These are phyloP conservation scores for Cydonia oblonga DNA, from an alignment of 331 rosid species.

Conservation along the genomic window DNA sequence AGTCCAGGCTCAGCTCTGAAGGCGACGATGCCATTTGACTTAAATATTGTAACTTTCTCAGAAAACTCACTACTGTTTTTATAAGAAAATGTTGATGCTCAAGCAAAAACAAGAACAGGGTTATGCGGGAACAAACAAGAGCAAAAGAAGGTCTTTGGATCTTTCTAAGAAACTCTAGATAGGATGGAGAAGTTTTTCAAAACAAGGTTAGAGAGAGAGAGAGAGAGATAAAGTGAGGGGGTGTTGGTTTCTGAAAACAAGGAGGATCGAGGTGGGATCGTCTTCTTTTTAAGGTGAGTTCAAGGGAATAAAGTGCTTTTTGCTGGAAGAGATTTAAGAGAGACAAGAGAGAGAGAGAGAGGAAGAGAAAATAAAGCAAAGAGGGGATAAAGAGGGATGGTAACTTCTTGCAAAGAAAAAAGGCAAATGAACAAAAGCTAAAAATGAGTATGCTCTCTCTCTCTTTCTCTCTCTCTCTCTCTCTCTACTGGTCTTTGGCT, in stretches of 20 bases:
- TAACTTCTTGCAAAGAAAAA: slow-evolving; percentile 78
- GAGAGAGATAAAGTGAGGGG: slow-evolving; percentile 21
- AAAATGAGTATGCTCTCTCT: not conserved
- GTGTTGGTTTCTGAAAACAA: slow-evolving; percentile 59
- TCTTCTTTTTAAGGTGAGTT: slow-evolving; percentile 70
- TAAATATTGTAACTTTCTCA: not conserved
- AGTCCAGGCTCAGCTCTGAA: slow-evolving; percentile 63
- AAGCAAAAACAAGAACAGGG: slow-evolving; percentile 22
- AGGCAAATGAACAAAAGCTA: slow-evolving; percentile 33
- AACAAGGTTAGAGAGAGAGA: slow-evolving; percentile 7
- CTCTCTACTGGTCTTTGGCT: not conserved
- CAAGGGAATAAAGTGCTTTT: slow-evolving; percentile 61
- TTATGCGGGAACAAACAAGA: slow-evolving; percentile 51
- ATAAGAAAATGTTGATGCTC: not conserved
- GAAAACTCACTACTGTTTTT: not conserved
- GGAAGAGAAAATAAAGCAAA: slow-evolving; percentile 18
- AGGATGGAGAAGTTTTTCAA: not conserved
- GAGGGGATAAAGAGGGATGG: slow-evolving; percentile 58
- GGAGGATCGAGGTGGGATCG: slow-evolving; percentile 63
- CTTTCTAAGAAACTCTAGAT: slow-evolving; percentile 25
- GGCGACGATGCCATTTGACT: slow-evolving; percentile 36
- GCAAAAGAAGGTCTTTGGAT: slow-evolving; percentile 66
- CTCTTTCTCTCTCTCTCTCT: not conserved
- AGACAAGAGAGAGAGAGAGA: slow-evolving; percentile 9
- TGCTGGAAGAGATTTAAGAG: slow-evolving; percentile 6